A percentile compares a stretch with the other conserved stretches of the same genome.
These are phyloP conservation scores for Phytopythium mirpurense DNA, from an alignment of 352 stramenopile species.

Conservation along the genomic window DNA sequence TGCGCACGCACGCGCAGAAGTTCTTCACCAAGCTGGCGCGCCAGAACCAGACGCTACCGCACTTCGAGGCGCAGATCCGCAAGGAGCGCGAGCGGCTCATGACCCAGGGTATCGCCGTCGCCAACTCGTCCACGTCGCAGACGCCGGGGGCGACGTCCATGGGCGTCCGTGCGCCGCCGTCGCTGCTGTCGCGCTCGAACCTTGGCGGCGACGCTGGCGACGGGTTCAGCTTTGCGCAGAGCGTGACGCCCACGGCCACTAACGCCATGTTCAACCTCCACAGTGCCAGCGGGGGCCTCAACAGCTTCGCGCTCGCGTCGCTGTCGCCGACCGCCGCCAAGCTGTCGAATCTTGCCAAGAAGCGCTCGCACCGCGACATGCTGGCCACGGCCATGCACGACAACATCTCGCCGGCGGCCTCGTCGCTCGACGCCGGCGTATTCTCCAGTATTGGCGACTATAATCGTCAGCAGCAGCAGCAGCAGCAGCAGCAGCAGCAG, in stretches of 20 bases:
- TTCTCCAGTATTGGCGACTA: slow-evolving; percentile 3
- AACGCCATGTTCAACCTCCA: background rate
- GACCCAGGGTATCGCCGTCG: slow-evolving; percentile 43
- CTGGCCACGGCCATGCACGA: slow-evolving; percentile 1
- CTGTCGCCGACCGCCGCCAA: slow-evolving; percentile 6
- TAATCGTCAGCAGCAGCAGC: background rate
- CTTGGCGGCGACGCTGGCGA: slow-evolving; percentile 3
- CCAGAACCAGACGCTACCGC: slow-evolving; percentile 64
- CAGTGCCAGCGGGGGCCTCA: background rate
- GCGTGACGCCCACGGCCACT: slow-evolving; percentile 4
- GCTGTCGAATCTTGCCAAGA: slow-evolving; percentile 5
- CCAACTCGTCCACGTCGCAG: slow-evolving; percentile 25
- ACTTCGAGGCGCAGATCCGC: slow-evolving; percentile 75
- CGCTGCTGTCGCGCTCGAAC: slow-evolving; percentile 37
- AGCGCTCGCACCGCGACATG: slow-evolving; percentile 6
- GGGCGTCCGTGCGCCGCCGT: slow-evolving; percentile 31
- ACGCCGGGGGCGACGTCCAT: slow-evolving; percentile 2
- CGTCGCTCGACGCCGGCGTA: background rate
- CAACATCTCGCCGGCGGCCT: background rate
- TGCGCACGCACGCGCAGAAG: slow-evolving; percentile 85
- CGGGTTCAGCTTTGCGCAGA: background rate
- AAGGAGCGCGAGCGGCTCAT: slow-evolving; percentile 58
- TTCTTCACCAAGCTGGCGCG: slow-evolving; percentile 85
- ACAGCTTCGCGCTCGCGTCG: background rate
- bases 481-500: background rate